These are phyloP conservation scores for Aspergillus saccharolyticus DNA, from an alignment of 495 filamentous ascomycete genomes.

Conservation along the genomic window DNA sequence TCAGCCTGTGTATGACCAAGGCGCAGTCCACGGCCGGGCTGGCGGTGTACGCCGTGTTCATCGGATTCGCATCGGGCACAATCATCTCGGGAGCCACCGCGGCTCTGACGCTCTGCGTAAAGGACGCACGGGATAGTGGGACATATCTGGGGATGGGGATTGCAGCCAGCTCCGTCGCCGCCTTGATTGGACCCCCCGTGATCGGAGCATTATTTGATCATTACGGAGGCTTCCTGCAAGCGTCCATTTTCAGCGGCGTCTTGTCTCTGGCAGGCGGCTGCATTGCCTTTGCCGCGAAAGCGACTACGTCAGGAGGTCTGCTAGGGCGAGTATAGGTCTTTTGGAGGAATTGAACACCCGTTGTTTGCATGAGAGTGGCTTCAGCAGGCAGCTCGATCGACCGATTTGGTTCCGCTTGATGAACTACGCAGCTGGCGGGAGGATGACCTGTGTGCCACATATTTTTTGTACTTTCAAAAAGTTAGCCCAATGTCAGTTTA, in stretches of 20 bases:
- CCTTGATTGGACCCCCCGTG: conserved; percentile 26
- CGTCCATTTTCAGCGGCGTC: conserved; percentile 6
- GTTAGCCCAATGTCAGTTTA: too few species aligned
- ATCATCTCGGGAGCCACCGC: conserved; percentile 43
- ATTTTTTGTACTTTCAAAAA: too few species aligned
- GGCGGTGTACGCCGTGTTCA: conserved; percentile 48
- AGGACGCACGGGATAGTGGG: conserved; percentile 42
- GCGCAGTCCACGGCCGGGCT: conserved; percentile 42
- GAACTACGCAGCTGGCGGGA: too few species aligned
- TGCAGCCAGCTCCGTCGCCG: conserved; percentile 16
- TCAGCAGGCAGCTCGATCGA: too few species aligned
- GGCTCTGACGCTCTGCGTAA: conserved; percentile 12
- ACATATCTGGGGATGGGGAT: conserved; percentile 36
- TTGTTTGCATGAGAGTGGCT: too few species aligned
- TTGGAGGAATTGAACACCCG: not conserved
- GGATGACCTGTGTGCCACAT: too few species aligned
- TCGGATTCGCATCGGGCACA: conserved; percentile 53
- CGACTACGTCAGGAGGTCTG: not conserved
- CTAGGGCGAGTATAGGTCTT: conserved; percentile 1
- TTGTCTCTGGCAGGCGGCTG: conserved; percentile 5
- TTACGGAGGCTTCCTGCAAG: conserved; percentile 9
- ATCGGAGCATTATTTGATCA: conserved; percentile 20
- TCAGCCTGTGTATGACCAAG: conserved; percentile 40
- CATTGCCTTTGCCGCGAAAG: conserved; percentile 7
- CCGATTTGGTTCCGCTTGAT: too few species aligned